Evolutionary conservation across 2,329 filamentous ascomycete genomes (phyloP).

Genomic region (Scolecobasidium constrictum): DNA sequence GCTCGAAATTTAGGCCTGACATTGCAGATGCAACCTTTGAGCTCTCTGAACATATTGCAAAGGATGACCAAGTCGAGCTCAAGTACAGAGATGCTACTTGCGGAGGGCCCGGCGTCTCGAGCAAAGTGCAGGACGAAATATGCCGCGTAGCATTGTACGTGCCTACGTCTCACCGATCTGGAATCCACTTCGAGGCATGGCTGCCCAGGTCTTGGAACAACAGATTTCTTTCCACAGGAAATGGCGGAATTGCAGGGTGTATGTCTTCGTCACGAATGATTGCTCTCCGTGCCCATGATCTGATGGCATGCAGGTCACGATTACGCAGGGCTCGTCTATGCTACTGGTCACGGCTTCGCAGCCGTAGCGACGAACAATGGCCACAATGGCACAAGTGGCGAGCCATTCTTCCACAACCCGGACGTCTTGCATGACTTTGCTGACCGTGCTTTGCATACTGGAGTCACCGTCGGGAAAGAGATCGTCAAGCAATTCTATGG

Average conservation of each 20-base stretch:
- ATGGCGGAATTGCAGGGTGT: constrained; percentile 32
- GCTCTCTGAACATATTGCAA: neutral
- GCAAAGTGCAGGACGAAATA: constrained; percentile 12
- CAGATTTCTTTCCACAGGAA: constrained; percentile 28
- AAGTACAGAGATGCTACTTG: constrained; percentile 6
- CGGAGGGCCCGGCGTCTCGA: constrained; percentile 5
- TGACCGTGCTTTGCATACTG: constrained; percentile 33
- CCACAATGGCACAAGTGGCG: constrained; percentile 32
- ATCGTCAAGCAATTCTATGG: constrained; percentile 30
- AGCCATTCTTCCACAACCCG: constrained; percentile 35
- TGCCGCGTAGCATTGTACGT: constrained; percentile 31
- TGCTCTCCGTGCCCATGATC: neutral
- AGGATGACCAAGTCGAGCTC: neutral
- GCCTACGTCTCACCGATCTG: constrained; percentile 27
- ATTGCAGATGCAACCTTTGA: constrained; percentile 3
- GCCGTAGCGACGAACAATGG: constrained; percentile 30
- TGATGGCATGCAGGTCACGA: constrained; percentile 1
- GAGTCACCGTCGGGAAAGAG: constrained; percentile 27
- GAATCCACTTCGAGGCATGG: constrained; percentile 35
- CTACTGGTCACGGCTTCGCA: constrained; percentile 26
- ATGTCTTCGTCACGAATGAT: neutral
- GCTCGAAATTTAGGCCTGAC: constrained; percentile 1
- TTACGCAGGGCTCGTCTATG: constrained; percentile 29
- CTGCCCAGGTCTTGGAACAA: constrained; percentile 30
- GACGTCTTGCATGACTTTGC: constrained; percentile 40